A percentile compares a stretch with the other conserved stretches of the same genome.
Conservation (phyloP, 164 flowering plant species). For the Liriodendron chinense region DNA sequence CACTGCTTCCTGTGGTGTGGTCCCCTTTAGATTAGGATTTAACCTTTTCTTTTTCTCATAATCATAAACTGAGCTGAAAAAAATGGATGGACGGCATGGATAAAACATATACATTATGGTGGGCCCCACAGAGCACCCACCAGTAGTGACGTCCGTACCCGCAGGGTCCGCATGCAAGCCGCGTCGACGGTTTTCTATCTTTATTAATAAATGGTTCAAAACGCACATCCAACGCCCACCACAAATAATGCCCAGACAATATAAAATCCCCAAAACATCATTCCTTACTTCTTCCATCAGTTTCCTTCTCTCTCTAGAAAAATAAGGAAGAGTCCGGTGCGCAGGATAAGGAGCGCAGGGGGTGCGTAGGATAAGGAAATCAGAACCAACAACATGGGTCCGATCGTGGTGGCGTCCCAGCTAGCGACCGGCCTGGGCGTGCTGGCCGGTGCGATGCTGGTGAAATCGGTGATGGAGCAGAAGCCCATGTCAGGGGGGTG, state of each 20-base stretch:
- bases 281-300: neutral
- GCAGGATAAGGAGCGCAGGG: neutral
- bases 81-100: no score
- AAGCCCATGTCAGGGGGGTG: conserved; percentile 84
- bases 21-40: no score
- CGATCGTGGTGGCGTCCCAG: conserved; percentile 57
- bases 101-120: no score
- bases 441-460: conserved; percentile 76
- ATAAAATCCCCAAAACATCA: neutral
- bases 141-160: no score
- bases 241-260: no score
- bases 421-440: conserved; percentile 87
- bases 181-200: no score
- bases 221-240: no score
- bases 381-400: conserved; percentile 41
- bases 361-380: neutral
- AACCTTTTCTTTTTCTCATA: neutral
- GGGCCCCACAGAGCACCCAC: no score
- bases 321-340: conserved; percentile 4
- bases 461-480: conserved; percentile 74
- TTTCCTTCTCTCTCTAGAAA: neutral
- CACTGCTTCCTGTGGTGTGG: no score
- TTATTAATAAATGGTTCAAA: no score
- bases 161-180: no score
- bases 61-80: neutral